These are phyloP conservation scores for Grigorovia yakushimaensis DNA, from an alignment of 805 yeast genomes.

Conservation along the genomic window DNA sequence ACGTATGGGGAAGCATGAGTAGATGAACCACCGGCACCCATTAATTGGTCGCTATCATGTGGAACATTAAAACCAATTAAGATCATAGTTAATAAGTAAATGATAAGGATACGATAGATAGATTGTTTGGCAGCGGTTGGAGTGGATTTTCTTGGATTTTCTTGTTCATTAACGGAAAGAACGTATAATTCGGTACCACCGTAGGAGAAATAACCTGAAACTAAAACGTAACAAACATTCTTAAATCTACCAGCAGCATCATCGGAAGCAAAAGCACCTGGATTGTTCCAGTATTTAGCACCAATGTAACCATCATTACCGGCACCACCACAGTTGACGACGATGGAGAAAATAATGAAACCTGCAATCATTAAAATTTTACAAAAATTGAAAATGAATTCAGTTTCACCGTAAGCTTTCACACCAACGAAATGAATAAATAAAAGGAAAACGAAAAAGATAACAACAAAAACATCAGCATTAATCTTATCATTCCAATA, in stretches of 20 bases:
- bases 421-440: slow-evolving; percentile 50
- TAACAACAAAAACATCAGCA: slow-evolving; percentile 47
- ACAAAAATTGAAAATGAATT: slow-evolving; percentile 43
- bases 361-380: slow-evolving; percentile 53
- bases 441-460: slow-evolving; percentile 43
- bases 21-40: slow-evolving; percentile 42
- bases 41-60: slow-evolving; percentile 38
- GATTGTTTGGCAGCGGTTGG: slow-evolving; percentile 60
- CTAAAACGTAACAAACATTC: slow-evolving; percentile 55
- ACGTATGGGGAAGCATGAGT: slow-evolving; percentile 65
- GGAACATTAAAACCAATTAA: slow-evolving; percentile 56
- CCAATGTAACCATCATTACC: slow-evolving; percentile 49
- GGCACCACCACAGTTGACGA: slow-evolving; percentile 52
- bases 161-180: slow-evolving; percentile 58
- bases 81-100: slow-evolving; percentile 45
- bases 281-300: slow-evolving; percentile 47
- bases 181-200: slow-evolving; percentile 62
- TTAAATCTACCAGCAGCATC: slow-evolving; percentile 36
- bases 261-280: slow-evolving; percentile 37
- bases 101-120: slow-evolving; percentile 51
- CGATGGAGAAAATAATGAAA: slow-evolving; percentile 45
- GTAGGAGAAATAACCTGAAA: slow-evolving; percentile 53
- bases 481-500: slow-evolving; percentile 40
- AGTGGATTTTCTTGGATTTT: slow-evolving; percentile 46
- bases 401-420: slow-evolving; percentile 62